Evolutionary conservation across 169 alveolate species (phyloP).

Genomic region (Babesia bovis): DNA sequence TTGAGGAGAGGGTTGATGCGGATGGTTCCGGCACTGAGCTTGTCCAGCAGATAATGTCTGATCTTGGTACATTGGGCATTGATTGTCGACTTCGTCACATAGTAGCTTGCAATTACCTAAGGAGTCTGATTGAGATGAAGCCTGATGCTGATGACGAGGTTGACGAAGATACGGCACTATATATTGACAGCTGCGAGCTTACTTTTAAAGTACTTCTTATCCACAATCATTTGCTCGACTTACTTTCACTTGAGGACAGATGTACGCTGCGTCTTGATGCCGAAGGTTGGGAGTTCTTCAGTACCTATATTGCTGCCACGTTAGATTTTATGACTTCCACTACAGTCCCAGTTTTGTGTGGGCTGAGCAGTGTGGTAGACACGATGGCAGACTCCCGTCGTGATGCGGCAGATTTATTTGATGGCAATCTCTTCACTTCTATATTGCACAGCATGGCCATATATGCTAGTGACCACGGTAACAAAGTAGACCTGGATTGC

Average conservation of each 20-base stretch:
- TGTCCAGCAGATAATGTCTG: slow-evolving; percentile 1
- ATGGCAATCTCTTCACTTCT: slow-evolving; percentile 60
- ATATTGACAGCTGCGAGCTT: slow-evolving; percentile 33
- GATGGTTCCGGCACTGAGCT: background rate
- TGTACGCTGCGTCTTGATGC: slow-evolving; percentile 48
- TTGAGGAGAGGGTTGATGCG: background rate
- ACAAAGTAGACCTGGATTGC: slow-evolving; percentile 39
- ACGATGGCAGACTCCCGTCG: slow-evolving; percentile 12
- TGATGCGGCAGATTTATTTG: slow-evolving; percentile 53
- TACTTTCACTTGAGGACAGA: slow-evolving; percentile 29
- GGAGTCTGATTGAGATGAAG: slow-evolving; percentile 27
- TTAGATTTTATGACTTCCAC: slow-evolving; percentile 47
- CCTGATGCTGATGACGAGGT: slow-evolving; percentile 19
- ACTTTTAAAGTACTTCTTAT: slow-evolving; percentile 53
- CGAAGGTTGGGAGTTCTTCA: slow-evolving; percentile 45
- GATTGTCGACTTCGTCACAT: slow-evolving; percentile 29
- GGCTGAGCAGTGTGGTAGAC: background rate
- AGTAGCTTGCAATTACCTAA: slow-evolving; percentile 50
- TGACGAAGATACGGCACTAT: slow-evolving; percentile 34
- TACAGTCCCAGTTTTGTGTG: slow-evolving; percentile 20
- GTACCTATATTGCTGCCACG: slow-evolving; percentile 45
- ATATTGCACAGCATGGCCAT: slow-evolving; percentile 29
- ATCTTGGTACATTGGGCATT: slow-evolving; percentile 9
- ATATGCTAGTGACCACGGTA: slow-evolving; percentile 30
- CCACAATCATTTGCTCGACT: slow-evolving; percentile 51